Evolutionary conservation across 495 filamentous ascomycete species (phyloP).

Genomic region (Lindgomyces ingoldianus): DNA sequence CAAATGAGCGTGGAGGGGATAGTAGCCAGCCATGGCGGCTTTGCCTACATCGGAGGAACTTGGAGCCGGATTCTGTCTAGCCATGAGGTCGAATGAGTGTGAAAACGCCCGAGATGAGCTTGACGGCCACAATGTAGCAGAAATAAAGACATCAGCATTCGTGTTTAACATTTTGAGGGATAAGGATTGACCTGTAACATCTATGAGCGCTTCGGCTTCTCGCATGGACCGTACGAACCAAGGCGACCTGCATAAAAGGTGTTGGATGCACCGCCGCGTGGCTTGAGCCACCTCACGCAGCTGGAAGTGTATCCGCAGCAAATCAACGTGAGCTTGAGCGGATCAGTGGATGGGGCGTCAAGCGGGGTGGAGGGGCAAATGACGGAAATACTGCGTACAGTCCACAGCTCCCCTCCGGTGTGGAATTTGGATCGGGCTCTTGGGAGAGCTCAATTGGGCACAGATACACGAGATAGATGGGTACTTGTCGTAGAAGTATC

Average conservation of each 20-base stretch:
- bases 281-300: not conserved
- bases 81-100: not conserved
- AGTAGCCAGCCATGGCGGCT: slow-evolving; percentile 15
- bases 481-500: not conserved
- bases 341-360: no score
- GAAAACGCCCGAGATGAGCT: not conserved
- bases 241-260: not conserved
- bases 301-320: not conserved
- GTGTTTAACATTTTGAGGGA: no score
- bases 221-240: not conserved
- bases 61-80: not conserved
- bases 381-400: not conserved
- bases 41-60: no score
- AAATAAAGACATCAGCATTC: no score
- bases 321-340: no score
- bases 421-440: not conserved
- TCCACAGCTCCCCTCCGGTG: not conserved
- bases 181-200: not conserved
- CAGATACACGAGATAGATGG: not conserved
- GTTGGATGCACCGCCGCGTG: slow-evolving; percentile 3
- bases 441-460: not conserved
- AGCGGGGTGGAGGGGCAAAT: not conserved
- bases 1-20: not conserved
- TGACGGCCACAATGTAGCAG: no score
- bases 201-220: not conserved